phyloP scores from a whole-genome alignment of 768 basidiomycete genomes.

The Macrolepiota dolichaula region DNA sequence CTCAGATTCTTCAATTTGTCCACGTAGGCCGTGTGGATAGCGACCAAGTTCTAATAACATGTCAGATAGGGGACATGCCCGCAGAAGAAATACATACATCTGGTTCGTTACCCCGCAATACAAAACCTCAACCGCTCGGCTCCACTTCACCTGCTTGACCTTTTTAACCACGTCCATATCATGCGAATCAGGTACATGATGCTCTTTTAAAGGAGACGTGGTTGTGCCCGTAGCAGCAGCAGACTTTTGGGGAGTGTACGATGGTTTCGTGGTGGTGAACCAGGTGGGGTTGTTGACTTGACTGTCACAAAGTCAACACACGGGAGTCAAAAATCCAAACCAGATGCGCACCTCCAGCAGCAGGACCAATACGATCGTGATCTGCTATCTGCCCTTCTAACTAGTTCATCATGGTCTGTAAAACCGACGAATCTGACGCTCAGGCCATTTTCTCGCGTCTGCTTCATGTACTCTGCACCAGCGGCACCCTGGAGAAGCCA shows the following conservation, averaged over 20 bases:
- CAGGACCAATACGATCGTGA: constrained; percentile 49
- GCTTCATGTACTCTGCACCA: constrained; percentile 86
- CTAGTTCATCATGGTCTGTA: constrained; percentile 84
- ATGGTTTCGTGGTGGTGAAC: constrained; percentile 35
- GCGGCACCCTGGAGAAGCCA: constrained; percentile 74
- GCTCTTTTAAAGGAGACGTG: constrained; percentile 60
- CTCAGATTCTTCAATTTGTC: constrained; percentile 80
- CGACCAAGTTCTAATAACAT: constrained; percentile 71
- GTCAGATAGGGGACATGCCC: neutral
- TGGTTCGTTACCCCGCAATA: constrained; percentile 77
- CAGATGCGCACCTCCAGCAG: constrained; percentile 33
- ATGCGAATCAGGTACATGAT: constrained; percentile 72
- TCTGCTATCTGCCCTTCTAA: constrained; percentile 56
- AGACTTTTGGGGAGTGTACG: constrained; percentile 24
- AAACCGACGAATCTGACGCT: constrained; percentile 77
- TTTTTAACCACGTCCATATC: constrained; percentile 88
- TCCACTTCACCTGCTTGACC: constrained; percentile 75
- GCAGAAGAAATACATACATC: constrained; percentile 55
- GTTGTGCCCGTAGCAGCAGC: constrained; percentile 26
- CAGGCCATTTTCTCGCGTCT: constrained; percentile 72
- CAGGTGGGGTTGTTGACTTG: constrained; percentile 48
- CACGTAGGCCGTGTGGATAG: constrained; percentile 57
- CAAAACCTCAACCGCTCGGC: constrained; percentile 76
- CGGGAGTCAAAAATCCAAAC: neutral
- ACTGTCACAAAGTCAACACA: neutral